These are phyloP conservation scores for Aegle marmelos DNA, from an alignment of 345 rosid species.

Conservation along the genomic window DNA sequence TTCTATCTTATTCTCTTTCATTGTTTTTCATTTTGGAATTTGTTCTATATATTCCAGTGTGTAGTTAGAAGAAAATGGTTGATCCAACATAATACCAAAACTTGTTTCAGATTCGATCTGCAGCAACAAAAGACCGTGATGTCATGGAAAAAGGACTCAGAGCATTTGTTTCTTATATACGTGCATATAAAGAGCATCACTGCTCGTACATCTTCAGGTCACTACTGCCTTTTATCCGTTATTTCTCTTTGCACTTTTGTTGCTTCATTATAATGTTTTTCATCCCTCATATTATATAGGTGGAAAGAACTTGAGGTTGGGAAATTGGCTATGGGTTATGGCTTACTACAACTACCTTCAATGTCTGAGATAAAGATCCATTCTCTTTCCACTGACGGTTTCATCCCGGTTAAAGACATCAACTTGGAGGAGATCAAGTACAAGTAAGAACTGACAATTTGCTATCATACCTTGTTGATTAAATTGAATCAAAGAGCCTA, in stretches of 20 bases:
- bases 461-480: neutral
- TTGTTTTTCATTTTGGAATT: neutral
- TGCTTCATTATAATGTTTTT: neutral
- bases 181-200: slow-evolving; percentile 91
- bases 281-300: slow-evolving; percentile 31
- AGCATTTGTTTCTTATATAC: slow-evolving; percentile 89
- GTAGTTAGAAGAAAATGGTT: neutral
- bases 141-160: slow-evolving; percentile 89
- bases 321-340: slow-evolving; percentile 93
- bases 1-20: neutral
- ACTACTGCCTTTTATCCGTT: neutral
- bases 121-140: slow-evolving; percentile 73
- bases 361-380: slow-evolving; percentile 84
- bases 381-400: slow-evolving; percentile 70
- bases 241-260: neutral
- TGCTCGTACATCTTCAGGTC: slow-evolving; percentile 85
- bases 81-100: neutral
- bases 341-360: slow-evolving; percentile 81
- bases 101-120: slow-evolving; percentile 59
- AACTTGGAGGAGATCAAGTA: slow-evolving; percentile 68
- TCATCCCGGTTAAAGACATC: slow-evolving; percentile 58
- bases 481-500: neutral
- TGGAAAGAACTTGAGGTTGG: slow-evolving; percentile 88
- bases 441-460: slow-evolving; percentile 46
- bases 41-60: neutral